A percentile compares a stretch with the other conserved stretches of the same genome.
These are phyloP conservation scores for Bacidia gigantensis DNA, from an alignment of 495 filamentous ascomycete species.

Conservation along the genomic window DNA sequence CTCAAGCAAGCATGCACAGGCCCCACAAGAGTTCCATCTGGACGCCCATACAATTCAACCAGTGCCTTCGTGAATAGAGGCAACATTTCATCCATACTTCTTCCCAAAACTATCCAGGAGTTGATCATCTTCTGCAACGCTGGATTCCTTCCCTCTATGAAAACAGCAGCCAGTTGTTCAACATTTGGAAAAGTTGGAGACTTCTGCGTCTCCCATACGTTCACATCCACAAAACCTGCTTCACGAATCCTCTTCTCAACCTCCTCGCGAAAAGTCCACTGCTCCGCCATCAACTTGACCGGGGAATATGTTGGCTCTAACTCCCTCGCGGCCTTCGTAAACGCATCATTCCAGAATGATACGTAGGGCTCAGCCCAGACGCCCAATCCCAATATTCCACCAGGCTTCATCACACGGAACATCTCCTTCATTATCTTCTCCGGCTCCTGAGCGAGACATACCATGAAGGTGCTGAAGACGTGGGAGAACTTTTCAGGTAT, in stretches of 20 bases:
- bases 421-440: constrained; percentile 5
- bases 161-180: neutral
- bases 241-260: neutral
- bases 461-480: constrained; percentile 7
- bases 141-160: constrained; percentile 4
- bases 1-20: neutral
- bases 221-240: constrained; percentile 6
- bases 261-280: constrained; percentile 5
- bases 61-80: neutral
- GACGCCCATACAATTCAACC: neutral
- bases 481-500: constrained; percentile 1
- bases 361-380: constrained; percentile 7
- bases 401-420: neutral
- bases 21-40: neutral
- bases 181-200: neutral
- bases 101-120: neutral
- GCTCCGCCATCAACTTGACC: neutral
- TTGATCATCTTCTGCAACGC: neutral
- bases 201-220: neutral
- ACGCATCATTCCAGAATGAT: neutral
- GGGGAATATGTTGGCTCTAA: neutral
- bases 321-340: constrained; percentile 2
- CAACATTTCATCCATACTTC: neutral
- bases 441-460: constrained; percentile 9
- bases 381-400: constrained; percentile 4